phyloP scores from a whole-genome alignment of 2,329 filamentous ascomycete genomes.

The Fusarium tjaetaba region DNA sequence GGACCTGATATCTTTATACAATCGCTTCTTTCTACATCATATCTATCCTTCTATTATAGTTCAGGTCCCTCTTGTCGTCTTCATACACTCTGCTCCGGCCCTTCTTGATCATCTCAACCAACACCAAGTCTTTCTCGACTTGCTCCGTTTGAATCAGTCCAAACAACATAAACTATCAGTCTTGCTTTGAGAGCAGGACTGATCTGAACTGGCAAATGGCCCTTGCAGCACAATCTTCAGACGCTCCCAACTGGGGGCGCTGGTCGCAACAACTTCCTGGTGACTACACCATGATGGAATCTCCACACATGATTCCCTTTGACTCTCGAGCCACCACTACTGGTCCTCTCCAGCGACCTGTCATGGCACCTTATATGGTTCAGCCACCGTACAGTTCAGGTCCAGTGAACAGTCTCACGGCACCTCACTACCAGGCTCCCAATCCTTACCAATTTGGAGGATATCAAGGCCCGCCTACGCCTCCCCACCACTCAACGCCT shows the following conservation, averaged over 20 bases:
- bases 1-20: constrained; percentile 24
- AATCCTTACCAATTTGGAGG: constrained; percentile 57
- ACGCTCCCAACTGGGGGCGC: constrained; percentile 62
- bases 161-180: constrained; percentile 22
- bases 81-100: constrained; percentile 5
- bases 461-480: constrained; percentile 53
- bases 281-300: constrained; percentile 61
- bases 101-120: constrained; percentile 5
- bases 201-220: constrained; percentile 52
- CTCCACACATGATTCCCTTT: constrained; percentile 59
- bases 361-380: constrained; percentile 59
- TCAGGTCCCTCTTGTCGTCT: constrained; percentile 16
- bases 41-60: constrained; percentile 10
- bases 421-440: constrained; percentile 55
- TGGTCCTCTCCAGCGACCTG: constrained; percentile 54
- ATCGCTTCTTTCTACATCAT: constrained; percentile 28
- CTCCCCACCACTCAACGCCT: constrained; percentile 46
- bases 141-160: constrained; percentile 1
- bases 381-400: constrained; percentile 56
- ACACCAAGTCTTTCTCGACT: constrained; percentile 11
- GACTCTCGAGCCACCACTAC: constrained; percentile 54
- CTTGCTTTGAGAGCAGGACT: constrained; percentile 42
- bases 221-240: constrained; percentile 57
- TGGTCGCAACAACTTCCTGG: constrained; percentile 61
- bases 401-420: constrained; percentile 54